A percentile compares a stretch with the other conserved stretches of the same genome.
Conservation (phyloP, 805 yeast genomes). For the Brettanomyces custersianus region DNA sequence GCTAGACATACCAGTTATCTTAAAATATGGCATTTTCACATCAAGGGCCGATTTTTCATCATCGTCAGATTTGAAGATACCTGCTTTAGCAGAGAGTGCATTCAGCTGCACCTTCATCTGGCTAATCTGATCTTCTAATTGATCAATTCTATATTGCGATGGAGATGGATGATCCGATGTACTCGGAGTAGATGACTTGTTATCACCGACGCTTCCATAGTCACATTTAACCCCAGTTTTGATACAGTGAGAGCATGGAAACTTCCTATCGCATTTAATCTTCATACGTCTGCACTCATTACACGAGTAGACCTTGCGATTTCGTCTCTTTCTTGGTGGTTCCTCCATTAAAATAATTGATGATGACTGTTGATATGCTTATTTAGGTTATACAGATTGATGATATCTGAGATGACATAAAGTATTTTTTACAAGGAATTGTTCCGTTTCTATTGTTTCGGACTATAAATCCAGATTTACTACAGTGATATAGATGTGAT, state of each 20-base stretch:
- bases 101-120: neutral
- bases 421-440: neutral
- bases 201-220: neutral
- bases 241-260: slow-evolving; percentile 10
- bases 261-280: slow-evolving; percentile 10
- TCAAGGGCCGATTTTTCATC: neutral
- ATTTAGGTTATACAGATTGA: no score
- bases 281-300: slow-evolving; percentile 8
- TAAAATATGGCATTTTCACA: neutral
- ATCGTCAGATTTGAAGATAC: neutral
- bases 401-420: neutral
- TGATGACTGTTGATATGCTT: neutral
- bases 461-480: neutral
- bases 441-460: neutral
- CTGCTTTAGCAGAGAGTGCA: neutral
- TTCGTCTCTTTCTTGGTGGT: slow-evolving; percentile 3
- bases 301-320: slow-evolving; percentile 8
- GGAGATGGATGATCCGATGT: neutral
- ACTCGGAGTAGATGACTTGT: neutral
- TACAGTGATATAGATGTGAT: neutral
- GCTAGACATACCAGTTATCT: neutral
- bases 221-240: slow-evolving; percentile 2
- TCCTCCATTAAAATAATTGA: neutral
- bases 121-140: neutral
- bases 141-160: neutral